Evolutionary conservation across 164 flowering plant species (phyloP), one percentile per base, ranked within the genome.

Genomic region (Dillenia suffruticosa): DNA sequence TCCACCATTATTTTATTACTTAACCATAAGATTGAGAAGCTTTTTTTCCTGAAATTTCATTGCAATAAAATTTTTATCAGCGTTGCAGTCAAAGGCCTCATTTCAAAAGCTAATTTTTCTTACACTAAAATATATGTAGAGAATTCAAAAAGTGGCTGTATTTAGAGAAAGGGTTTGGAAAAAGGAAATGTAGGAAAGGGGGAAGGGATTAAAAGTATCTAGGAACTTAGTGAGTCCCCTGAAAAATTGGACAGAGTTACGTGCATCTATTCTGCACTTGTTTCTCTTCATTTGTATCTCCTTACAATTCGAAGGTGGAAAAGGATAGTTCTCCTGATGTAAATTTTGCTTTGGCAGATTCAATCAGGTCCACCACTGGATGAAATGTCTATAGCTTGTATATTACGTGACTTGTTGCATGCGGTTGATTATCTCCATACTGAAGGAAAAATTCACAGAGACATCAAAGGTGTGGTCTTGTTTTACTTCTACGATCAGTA

Each of bases 361-460:
- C 97, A 87, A 73, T 72, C 97, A 61, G 94, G 96, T 66, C 90
- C 77, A 44, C 98, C 97, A 32, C 73, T 94, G 66, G 98, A 94
- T 84, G 98, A 94, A 73, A 82, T 79, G 80, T 89, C 98, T 64
- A 94, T 94, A 68, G 85, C 93, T 15, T 91, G 91, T 74, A 94
- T 94, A 70, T 74, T 87, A 54, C 91, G 98, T 51, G 98, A 94
- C 70, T 79, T 94, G 79, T 86, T 94, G 48, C 97, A 91, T 79
- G 98, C 98, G 22, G 70, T 94, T 81, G 98, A 94, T 58, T 94
- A 94, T 72, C 86, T 94, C 46, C 98, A 94, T 65, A 83, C 68
- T 68, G 98, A 94, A 76, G 97, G 98, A 59, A 94, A 94, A 75
- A 94, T 94, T 64, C 98, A 94, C 72, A 85, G 98, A 76, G 98